Conservation (phyloP, 345 rosid species). For the Mallotus nudiflorus region DNA sequence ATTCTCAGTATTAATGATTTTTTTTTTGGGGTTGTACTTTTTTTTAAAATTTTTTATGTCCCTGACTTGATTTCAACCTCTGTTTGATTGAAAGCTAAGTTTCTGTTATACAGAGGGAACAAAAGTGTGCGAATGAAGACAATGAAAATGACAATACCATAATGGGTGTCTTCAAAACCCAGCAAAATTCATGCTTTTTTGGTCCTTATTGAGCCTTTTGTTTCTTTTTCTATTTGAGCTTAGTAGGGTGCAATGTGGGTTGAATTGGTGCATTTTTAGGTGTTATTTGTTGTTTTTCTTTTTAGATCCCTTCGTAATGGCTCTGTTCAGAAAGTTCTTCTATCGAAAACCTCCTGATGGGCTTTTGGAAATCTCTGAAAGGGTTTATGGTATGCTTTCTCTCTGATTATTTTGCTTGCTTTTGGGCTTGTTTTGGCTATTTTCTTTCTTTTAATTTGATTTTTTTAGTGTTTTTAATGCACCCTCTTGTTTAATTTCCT, state of each 20-base stretch:
- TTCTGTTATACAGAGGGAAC: constrained; percentile 24
- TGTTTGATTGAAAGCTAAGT: constrained; percentile 86
- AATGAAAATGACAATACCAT: constrained; percentile 42
- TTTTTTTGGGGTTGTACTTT: not conserved
- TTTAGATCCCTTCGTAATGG: constrained; percentile 41
- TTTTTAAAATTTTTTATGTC: constrained; percentile 14
- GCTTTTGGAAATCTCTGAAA: constrained; percentile 78
- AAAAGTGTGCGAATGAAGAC: constrained; percentile 54
- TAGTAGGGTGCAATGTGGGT: constrained; percentile 29
- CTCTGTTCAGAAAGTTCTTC: constrained; percentile 71
- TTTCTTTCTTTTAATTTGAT: not conserved
- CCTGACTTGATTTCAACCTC: constrained; percentile 36
- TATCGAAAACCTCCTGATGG: constrained; percentile 72
- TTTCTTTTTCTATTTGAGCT: constrained; percentile 19
- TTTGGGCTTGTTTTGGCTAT: not conserved
- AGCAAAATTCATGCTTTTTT: constrained; percentile 44
- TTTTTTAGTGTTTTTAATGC: not conserved
- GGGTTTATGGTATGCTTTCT: constrained; percentile 64
- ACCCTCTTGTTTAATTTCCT: not conserved
- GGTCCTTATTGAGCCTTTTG: constrained; percentile 12
- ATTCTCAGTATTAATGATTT: constrained; percentile 4
- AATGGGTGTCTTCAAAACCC: constrained; percentile 59
- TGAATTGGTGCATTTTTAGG: constrained; percentile 18
- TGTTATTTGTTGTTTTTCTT: not conserved
- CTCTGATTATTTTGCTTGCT: constrained; percentile 4